These are phyloP conservation scores for Apiospora kogelbergensis DNA, from an alignment of 2,329 filamentous ascomycete species.

Conservation along the genomic window DNA sequence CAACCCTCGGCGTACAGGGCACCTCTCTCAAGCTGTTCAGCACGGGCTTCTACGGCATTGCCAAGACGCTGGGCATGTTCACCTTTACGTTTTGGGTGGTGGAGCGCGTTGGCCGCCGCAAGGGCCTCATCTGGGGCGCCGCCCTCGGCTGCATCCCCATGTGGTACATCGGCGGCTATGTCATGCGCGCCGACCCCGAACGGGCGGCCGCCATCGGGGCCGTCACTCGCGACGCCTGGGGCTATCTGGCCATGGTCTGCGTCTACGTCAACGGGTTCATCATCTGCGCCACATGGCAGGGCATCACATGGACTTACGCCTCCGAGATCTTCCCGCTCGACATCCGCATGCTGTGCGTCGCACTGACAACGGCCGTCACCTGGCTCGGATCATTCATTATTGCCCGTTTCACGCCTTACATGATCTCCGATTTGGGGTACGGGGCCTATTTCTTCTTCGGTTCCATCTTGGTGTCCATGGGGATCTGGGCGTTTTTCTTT, in stretches of 20 bases:
- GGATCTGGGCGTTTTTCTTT: slow-evolving; percentile 42
- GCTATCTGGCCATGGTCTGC: slow-evolving; percentile 50
- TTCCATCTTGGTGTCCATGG: slow-evolving; percentile 36
- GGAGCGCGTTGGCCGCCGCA: slow-evolving; percentile 47
- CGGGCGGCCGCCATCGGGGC: slow-evolving; percentile 44
- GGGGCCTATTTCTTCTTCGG: slow-evolving; percentile 48
- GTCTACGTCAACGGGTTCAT: slow-evolving; percentile 39
- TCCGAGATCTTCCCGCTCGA: slow-evolving; percentile 26
- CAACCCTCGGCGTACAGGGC: slow-evolving; percentile 35
- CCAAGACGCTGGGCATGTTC: slow-evolving; percentile 37
- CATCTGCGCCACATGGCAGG: slow-evolving; percentile 42
- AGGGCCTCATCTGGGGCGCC: slow-evolving; percentile 45
- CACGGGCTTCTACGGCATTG: slow-evolving; percentile 41
- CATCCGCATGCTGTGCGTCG: slow-evolving; percentile 25
- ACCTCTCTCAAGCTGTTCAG: slow-evolving; percentile 35
- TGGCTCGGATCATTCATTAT: slow-evolving; percentile 25
- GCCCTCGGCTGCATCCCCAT: slow-evolving; percentile 39
- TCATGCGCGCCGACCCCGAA: slow-evolving; percentile 32
- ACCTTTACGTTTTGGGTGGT: slow-evolving; percentile 45
- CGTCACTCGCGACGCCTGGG: slow-evolving; percentile 40
- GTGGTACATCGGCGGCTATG: slow-evolving; percentile 43
- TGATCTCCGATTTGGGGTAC: slow-evolving; percentile 31
- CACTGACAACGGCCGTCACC: slow-evolving; percentile 23
- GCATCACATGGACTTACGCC: slow-evolving; percentile 38
- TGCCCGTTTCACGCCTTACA: slow-evolving; percentile 25